These are phyloP conservation scores for Penstemon newberryi DNA, from an alignment of 257 asterid genomes.

Conservation along the genomic window DNA sequence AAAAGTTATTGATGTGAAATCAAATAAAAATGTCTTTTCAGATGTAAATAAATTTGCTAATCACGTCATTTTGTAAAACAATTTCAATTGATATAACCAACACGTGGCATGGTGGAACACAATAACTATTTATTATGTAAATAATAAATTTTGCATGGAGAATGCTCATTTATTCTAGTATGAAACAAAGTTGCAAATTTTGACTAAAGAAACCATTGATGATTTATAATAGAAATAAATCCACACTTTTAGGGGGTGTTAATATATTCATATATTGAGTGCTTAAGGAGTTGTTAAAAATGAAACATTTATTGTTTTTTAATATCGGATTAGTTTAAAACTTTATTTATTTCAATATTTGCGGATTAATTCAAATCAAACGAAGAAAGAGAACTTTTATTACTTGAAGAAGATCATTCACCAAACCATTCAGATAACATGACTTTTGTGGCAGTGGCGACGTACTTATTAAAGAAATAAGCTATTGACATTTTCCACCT, in stretches of 20 bases:
- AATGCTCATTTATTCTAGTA: no score
- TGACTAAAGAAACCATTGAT: no score
- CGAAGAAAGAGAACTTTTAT: not conserved
- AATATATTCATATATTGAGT: not conserved
- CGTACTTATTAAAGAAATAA: no score
- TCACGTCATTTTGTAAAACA: not conserved
- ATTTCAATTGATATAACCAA: not conserved
- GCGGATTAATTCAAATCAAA: not conserved
- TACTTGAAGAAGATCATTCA: not conserved
- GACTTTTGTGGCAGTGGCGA: no score
- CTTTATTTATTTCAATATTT: not conserved
- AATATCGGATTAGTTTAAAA: not conserved
- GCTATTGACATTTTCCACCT: no score
- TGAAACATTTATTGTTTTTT: not conserved
- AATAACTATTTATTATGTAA: not conserved
- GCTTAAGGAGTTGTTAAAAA: not conserved
- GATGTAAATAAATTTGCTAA: no score
- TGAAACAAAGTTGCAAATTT: not conserved
- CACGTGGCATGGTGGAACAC: not conserved
- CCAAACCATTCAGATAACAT: not conserved
- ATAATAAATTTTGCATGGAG: not conserved
- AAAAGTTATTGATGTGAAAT: no score
- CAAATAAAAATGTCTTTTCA: no score
- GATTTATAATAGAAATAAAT: not conserved
- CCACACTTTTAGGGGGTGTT: not conserved